Evolutionary conservation across 164 flowering plant species (phyloP).

Genomic region (Magnolia officinalis): DNA sequence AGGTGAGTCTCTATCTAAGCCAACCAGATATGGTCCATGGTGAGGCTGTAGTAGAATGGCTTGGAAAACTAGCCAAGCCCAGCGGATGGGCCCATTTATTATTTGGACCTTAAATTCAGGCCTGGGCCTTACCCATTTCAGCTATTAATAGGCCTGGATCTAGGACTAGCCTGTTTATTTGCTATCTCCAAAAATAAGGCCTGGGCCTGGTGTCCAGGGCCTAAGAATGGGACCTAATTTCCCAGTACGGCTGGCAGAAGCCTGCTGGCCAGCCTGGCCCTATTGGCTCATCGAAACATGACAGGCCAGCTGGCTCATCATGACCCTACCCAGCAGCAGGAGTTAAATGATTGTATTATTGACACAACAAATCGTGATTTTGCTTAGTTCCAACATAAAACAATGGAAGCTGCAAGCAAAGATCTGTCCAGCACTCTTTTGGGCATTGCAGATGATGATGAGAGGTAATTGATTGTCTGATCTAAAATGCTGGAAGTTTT

Average conservation of each 20-base stretch:
- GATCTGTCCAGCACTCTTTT: constrained; percentile 55
- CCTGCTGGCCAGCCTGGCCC: not conserved
- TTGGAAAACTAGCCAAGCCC: not conserved
- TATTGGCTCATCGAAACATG: not conserved
- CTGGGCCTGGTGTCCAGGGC: not conserved
- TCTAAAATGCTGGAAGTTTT: not conserved
- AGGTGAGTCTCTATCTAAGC: constrained; percentile 40
- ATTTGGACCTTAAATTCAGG: too few species aligned
- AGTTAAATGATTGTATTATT: not conserved
- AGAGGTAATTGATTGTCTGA: constrained; percentile 51
- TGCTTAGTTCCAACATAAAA: constrained; percentile 61
- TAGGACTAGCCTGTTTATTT: not conserved
- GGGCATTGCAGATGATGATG: constrained; percentile 57
- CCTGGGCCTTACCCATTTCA: too few species aligned
- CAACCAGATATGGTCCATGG: not conserved
- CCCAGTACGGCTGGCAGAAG: not conserved
- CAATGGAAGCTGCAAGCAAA: constrained; percentile 39
- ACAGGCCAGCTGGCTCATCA: not conserved
- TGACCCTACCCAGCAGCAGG: not conserved
- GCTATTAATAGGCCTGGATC: not conserved
- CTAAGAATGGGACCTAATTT: not conserved
- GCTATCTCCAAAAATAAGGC: not conserved
- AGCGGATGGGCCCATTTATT: not conserved
- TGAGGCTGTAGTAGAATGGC: not conserved
- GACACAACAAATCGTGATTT: not conserved